Evolutionary conservation across 768 basidiomycete genomes (phyloP), one percentile per base, ranked within the genome.

Genomic region (Boletus rubescentipes): DNA sequence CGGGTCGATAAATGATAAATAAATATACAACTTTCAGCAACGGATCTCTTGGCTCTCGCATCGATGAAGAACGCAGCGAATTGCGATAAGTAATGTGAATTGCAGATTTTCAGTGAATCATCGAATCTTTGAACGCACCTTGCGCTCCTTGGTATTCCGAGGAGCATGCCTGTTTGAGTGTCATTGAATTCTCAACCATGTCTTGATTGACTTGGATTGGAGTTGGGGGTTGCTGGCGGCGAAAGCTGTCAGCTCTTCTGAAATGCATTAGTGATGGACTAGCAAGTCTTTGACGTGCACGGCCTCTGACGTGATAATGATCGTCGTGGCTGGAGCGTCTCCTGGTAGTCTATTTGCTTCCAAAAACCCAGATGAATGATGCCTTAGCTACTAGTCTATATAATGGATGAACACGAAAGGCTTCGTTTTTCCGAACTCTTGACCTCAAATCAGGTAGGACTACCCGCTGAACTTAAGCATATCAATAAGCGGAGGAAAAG

Each of bases 401-500:
- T n/a, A n/a, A n/a, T n/a, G n/a, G n/a, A n/a, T n/a, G n/a, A n/a
- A n/a, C n/a, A n/a, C n/a, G n/a, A n/a, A n/a, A n/a, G n/a, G n/a
- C n/a, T n/a, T n/a, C n/a, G n/a, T n/a, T n/a, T n/a, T n/a, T n/a
- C n/a, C n/a, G n/a, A n/a, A 50, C 23, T 11, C 12, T 18, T 37
- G 18, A 15, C 83, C 85, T 87, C 85, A 84, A 81, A 85, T 86
- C 84, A 83, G 82, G 83, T 79, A 83, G 83, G 85, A 84, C 77
- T 86, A 87, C 86, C 85, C 82, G 79, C 85, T 85, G 83, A 86
- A 87, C 83, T 87, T 87, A 86, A 87, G 86, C 85, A 86, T 86
- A 87, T 87, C 83, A 87, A 85, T 86, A 86, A 88, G 86, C 81
- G 81, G 85, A 87, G 86, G 86, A 87, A 87, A 88, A 88, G 86